Evolutionary conservation across 257 asterid species (phyloP).

Genomic region (Craterostigma plantagineum): DNA sequence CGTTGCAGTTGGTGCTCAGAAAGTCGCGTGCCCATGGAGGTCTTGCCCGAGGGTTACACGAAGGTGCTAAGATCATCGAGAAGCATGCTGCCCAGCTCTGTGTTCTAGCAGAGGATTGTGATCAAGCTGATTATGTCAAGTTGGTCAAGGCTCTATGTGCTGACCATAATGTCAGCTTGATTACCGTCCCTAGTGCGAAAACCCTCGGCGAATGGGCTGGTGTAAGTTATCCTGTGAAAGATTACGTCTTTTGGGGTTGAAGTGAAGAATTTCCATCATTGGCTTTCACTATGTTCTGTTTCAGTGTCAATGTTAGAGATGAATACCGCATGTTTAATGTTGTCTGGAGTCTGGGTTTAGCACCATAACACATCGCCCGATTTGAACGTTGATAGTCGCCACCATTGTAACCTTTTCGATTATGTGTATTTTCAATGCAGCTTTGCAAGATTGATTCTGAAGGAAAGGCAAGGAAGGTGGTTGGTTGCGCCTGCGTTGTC

Average conservation of each 20-base stretch:
- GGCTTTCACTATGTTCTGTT: no score
- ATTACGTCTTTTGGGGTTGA: neutral
- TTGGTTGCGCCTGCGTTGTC: conserved; percentile 52
- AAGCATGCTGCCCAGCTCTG: conserved; percentile 33
- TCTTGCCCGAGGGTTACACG: conserved; percentile 28
- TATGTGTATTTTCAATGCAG: conserved; percentile 10
- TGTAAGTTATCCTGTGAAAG: conserved; percentile 15
- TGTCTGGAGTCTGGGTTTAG: no score
- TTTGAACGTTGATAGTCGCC: no score
- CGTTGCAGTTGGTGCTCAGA: conserved; percentile 5
- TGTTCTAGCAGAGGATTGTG: conserved; percentile 31
- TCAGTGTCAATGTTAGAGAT: no score
- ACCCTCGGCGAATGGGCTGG: conserved; percentile 45
- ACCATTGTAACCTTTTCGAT: neutral
- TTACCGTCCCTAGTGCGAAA: conserved; percentile 30
- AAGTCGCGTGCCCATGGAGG: conserved; percentile 23
- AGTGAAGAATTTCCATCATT: neutral
- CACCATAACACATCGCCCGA: no score
- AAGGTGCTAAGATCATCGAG: conserved; percentile 28
- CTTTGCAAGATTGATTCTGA: conserved; percentile 65
- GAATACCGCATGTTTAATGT: no score
- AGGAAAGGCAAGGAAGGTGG: conserved; percentile 73
- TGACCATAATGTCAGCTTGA: conserved; percentile 19
- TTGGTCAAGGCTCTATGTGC: conserved; percentile 22
- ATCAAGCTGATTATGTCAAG: conserved; percentile 32